Evolutionary conservation across 805 yeast genomes (phyloP).

Genomic region (Yarrowia sp.): DNA sequence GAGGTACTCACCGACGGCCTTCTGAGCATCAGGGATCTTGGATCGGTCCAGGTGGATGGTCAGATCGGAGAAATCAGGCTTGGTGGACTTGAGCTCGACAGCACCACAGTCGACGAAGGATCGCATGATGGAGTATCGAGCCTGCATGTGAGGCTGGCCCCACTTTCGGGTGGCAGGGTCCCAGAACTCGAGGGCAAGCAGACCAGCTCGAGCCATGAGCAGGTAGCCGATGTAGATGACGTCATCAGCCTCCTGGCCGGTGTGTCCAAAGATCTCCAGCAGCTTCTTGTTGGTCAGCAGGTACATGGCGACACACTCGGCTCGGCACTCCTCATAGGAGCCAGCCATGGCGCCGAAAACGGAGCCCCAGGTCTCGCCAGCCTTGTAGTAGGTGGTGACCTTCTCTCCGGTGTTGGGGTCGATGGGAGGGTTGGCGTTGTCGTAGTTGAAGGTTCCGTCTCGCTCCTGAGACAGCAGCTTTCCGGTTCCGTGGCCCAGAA

Average conservation of each 20-base stretch:
- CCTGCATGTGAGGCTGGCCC: constrained; percentile 97
- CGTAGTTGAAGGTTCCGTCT: constrained; percentile 75
- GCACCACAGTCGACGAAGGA: constrained; percentile 69
- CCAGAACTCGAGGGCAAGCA: constrained; percentile 83
- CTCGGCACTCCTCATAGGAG: constrained; percentile 91
- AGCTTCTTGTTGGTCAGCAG: constrained; percentile 72
- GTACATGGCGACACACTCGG: constrained; percentile 87
- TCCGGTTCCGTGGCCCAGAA: constrained; percentile 91
- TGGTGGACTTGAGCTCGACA: constrained; percentile 59
- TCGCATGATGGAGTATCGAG: constrained; percentile 84
- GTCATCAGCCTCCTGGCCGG: constrained; percentile 62
- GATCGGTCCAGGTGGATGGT: constrained; percentile 63
- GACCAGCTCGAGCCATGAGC: constrained; percentile 88
- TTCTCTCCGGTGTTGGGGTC: constrained; percentile 66
- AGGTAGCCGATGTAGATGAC: constrained; percentile 73
- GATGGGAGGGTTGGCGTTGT: constrained; percentile 64
- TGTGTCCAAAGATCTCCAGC: constrained; percentile 75
- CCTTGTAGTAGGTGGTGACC: constrained; percentile 70
- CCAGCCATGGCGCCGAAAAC: constrained; percentile 83
- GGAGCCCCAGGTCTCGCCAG: constrained; percentile 91
- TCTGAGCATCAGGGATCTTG: constrained; percentile 73
- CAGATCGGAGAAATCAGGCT: constrained; percentile 63
- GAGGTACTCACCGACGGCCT: constrained; percentile 75
- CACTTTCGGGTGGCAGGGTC: constrained; percentile 81
- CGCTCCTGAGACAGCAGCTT: constrained; percentile 69